Evolutionary conservation across 495 filamentous ascomycete genomes (phyloP).

Genomic region (Clohesyomyces aquaticus): DNA sequence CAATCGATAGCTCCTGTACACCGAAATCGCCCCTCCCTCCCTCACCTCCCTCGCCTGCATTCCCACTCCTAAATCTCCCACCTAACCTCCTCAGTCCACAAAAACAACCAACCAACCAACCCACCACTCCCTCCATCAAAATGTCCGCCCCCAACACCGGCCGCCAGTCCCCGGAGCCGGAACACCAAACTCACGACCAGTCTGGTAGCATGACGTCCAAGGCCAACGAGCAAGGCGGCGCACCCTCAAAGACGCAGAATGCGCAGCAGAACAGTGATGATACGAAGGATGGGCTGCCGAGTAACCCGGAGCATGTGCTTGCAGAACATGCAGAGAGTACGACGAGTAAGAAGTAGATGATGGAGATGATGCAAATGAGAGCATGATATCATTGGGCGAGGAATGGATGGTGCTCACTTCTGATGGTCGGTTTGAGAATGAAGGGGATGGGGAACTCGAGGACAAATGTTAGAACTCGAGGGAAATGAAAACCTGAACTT

Average conservation of each 20-base stretch:
- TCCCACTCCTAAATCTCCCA: no score
- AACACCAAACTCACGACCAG: slow-evolving; percentile 68
- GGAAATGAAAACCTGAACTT: no score
- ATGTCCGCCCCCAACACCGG: slow-evolving; percentile 67
- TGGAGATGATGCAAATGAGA: no score
- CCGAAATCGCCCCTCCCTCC: no score
- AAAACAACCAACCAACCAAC: not conserved
- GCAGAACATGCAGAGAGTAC: slow-evolving; percentile 72
- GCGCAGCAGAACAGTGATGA: slow-evolving; percentile 56
- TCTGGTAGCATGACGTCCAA: slow-evolving; percentile 54
- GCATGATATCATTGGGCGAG: no score
- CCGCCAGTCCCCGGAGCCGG: slow-evolving; percentile 81
- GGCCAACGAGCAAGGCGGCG: slow-evolving; percentile 58
- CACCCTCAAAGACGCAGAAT: slow-evolving; percentile 48
- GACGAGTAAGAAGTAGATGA: slow-evolving; percentile 45
- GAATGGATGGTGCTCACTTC: no score
- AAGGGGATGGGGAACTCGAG: no score
- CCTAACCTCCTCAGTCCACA: not conserved
- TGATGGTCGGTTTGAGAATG: no score
- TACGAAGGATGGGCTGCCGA: slow-evolving; percentile 34
- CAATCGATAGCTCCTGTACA: not conserved
- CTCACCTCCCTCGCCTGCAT: no score
- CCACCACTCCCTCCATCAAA: not conserved
- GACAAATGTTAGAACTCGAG: no score
- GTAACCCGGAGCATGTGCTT: slow-evolving; percentile 72